Base-by-base conservation (phyloP, 2,329 filamentous ascomycete genomes). In the Cladosporium velox region DNA sequence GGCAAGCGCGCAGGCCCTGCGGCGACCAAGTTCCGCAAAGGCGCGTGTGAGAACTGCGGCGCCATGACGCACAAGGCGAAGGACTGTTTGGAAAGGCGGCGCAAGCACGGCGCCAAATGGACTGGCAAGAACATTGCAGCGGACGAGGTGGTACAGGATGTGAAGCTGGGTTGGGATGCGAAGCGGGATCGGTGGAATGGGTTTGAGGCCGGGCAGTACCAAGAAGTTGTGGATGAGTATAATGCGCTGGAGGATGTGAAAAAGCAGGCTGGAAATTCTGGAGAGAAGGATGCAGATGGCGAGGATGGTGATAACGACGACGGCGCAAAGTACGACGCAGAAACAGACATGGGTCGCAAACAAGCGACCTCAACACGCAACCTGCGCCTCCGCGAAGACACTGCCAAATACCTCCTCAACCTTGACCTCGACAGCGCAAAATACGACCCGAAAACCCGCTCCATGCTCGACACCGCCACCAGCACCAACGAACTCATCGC, bases 111-210 rank as follows among this genome's bases (percentile, higher is more conserved):
- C 69, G 95, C 95, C 12, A 93, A 90, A 76, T 97, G 91, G 88
- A 96, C 93, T 0, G 95, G 95, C 26, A 90, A 88, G 74, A 90
- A 98, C 76, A 99, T 99, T 64, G 90, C 97, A 76, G 92, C 94
- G 34, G 96, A 99, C 77, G 93, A 97, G 75, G 81, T 90, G 11
- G 83, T 97, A 14, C 90, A 97, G 75, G 89, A 96, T 65, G 89
- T 98, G 18, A 88, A 91, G 55, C 81, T 98, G 58, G 92, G 93
- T 3, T 99, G 94, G 92, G 96, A 99, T 78, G 95, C 95, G 26
- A 99, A 99, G 82, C 86, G 95, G 72, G 95, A 99, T 81, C 88
- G 94, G 52, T 99, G 95, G 94, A 97, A 97, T 76, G 94, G 94
- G n/a, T 99, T 96, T 79, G 93, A 98, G 77, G 83, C 93, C 0